Base-by-base conservation (phyloP, 2,329 filamentous ascomycete genomes). In the Orbilia blumenaviensis region DNA sequence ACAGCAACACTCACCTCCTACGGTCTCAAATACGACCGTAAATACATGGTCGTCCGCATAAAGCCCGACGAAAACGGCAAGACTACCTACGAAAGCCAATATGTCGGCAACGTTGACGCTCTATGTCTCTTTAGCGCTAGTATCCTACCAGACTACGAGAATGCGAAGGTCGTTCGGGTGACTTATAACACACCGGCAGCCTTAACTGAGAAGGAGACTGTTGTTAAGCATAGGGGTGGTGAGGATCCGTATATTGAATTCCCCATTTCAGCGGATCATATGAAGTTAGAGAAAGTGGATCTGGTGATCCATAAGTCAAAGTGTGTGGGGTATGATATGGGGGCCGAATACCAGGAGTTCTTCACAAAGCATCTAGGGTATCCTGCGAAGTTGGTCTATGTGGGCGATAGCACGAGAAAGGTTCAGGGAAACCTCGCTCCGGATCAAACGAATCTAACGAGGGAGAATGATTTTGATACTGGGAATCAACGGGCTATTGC, bases 291-390 rank as follows among this genome's bases (percentile, higher is more conserved):
- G 0, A 82, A 82, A 25, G 80, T 89, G 0, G 82, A 86, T 2
- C 82, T 92, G 64, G 83, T 85, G 44, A 86, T 93, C 80, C 87
- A 91, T 78, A 83, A 84, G 62, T 91, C 89, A 80, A 81, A 85
- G 0, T 87, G 88, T 0, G 82, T 82, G 9, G 89, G 86, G 0
- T 91, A 89, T 80, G 85, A 88, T 60, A 91, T 93, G 89, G 89
- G 88, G 2, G 79, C 83, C 1, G 44, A 42, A 68, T 82, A 27
- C 80, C 88, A 89, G 78, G 82, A 82, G 23, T 93, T 91, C 89
- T 92, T 94, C 83, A 88, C 87, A 14, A 84, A 85, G 18, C 87
- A 88, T 77, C 88, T 93, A 44, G 90, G 90, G 5, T 90, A 89
- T 80, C 82, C 84, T 3, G 86, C 88, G 0, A 82, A 87, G 0